Evolutionary conservation across 306 rosid genomes (phyloP).

Genomic region (Ziziphus jujuba): DNA sequence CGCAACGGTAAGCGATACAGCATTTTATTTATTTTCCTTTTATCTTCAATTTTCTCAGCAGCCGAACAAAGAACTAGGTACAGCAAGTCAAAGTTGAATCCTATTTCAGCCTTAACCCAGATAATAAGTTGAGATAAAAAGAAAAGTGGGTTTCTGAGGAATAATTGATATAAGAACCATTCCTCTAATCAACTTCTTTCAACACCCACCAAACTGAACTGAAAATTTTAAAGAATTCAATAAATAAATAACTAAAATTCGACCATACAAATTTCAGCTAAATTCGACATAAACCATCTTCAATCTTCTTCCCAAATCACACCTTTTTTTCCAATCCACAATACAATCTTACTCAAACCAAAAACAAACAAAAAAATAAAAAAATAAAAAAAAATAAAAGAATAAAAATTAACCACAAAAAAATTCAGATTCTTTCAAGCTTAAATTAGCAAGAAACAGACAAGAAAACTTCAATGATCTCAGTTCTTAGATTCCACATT

Average conservation of each 20-base stretch:
- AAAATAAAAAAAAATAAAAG: background rate
- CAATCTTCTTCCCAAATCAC: too few species aligned
- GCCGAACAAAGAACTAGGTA: background rate
- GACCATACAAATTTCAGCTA: too few species aligned
- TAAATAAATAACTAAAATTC: too few species aligned
- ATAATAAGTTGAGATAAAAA: background rate
- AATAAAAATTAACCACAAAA: background rate
- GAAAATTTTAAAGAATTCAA: too few species aligned
- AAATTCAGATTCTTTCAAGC: background rate
- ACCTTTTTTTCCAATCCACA: too few species aligned
- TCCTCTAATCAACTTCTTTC: too few species aligned
- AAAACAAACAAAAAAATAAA: too few species aligned
- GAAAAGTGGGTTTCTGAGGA: background rate
- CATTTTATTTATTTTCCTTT: background rate
- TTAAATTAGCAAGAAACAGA: background rate
- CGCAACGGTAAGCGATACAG: slow-evolving; percentile 14
- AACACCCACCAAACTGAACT: too few species aligned
- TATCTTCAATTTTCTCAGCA: slow-evolving; percentile 17
- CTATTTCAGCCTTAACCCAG: slow-evolving; percentile 1
- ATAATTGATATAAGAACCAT: too few species aligned
- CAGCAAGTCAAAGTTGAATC: background rate
- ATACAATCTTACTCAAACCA: background rate
- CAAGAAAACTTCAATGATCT: slow-evolving; percentile 5
- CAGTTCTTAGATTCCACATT: background rate
- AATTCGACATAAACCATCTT: too few species aligned